Conservation (phyloP, 371 early-diverging fungal species). For the Syncephalis plumigaleata region DNA sequence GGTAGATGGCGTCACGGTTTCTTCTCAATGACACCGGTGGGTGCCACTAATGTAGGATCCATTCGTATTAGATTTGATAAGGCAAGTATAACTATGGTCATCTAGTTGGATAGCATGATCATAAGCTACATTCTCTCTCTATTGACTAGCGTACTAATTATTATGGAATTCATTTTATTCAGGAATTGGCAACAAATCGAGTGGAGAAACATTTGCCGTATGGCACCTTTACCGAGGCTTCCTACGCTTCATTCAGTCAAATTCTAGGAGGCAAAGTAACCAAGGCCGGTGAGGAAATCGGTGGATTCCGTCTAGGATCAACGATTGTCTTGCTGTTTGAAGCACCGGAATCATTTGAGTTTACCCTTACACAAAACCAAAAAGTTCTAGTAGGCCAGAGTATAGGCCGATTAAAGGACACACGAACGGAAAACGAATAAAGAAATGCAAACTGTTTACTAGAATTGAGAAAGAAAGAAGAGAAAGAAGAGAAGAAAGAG, state of each 20-base stretch:
- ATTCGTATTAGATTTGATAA: slow-evolving; percentile 83
- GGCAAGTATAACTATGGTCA: too few relatives aligned
- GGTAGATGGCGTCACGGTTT: slow-evolving; percentile 89
- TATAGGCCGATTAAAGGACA: slow-evolving; percentile 24
- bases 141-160: background rate
- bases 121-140: too few relatives aligned
- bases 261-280: slow-evolving; percentile 46
- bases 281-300: slow-evolving; percentile 72
- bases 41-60: slow-evolving; percentile 94
- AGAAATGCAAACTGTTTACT: too few relatives aligned
- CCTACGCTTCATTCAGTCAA: slow-evolving; percentile 43
- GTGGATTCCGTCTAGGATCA: slow-evolving; percentile 86
- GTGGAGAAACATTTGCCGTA: slow-evolving; percentile 30
- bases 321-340: slow-evolving; percentile 96
- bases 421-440: too few relatives aligned
- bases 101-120: too few relatives aligned
- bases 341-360: slow-evolving; percentile 70
- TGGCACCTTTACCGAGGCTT: slow-evolving; percentile 59
- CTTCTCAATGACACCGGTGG: slow-evolving; percentile 91
- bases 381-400: slow-evolving; percentile 68
- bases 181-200: slow-evolving; percentile 57
- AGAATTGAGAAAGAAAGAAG: too few relatives aligned
- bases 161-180: too few relatives aligned
- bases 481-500: too few relatives aligned
- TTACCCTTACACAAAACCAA: slow-evolving; percentile 50